Conservation (phyloP, 169 alveolate genomes). For the Plasmodium reichenowi region DNA sequence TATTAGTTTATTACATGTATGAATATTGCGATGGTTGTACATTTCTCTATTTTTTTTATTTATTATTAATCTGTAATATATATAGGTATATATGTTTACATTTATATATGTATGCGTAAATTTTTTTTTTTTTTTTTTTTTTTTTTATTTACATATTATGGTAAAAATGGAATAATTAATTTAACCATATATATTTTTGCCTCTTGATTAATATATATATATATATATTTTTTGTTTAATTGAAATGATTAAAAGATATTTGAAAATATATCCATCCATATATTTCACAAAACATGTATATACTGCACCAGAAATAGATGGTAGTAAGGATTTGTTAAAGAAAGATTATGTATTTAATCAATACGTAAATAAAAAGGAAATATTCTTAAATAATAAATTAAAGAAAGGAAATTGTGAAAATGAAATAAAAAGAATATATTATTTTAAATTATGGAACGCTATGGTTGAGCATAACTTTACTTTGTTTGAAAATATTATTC, state of each 20-base stretch:
- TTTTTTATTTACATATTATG: too few species aligned
- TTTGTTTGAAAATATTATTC: constrained; percentile 54
- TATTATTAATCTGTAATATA: too few species aligned
- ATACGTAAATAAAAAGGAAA: constrained; percentile 20
- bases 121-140: neutral
- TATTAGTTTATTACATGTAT: too few species aligned
- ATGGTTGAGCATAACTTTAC: constrained; percentile 77
- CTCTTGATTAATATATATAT: too few species aligned
- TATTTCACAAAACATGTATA: constrained; percentile 70
- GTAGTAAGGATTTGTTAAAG: constrained; percentile 7
- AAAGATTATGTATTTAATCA: constrained; percentile 74
- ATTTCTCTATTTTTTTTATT: too few species aligned
- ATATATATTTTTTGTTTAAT: neutral
- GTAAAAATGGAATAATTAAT: too few species aligned
- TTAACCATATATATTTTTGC: too few species aligned
- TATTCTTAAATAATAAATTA: constrained; percentile 64
- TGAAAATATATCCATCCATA: constrained; percentile 67
- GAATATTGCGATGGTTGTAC: too few species aligned
- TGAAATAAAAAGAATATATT: constrained; percentile 65
- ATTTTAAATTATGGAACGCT: constrained; percentile 71
- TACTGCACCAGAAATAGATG: constrained; percentile 61
- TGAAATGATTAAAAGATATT: constrained; percentile 60
- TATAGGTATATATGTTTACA: too few species aligned
- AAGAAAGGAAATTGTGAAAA: constrained; percentile 61
- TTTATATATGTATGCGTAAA: too few species aligned